A percentile compares a stretch with the other conserved stretches of the same genome.
These are phyloP conservation scores for Diplodia mutila DNA, from an alignment of 2,329 filamentous ascomycete species.

Conservation along the genomic window DNA sequence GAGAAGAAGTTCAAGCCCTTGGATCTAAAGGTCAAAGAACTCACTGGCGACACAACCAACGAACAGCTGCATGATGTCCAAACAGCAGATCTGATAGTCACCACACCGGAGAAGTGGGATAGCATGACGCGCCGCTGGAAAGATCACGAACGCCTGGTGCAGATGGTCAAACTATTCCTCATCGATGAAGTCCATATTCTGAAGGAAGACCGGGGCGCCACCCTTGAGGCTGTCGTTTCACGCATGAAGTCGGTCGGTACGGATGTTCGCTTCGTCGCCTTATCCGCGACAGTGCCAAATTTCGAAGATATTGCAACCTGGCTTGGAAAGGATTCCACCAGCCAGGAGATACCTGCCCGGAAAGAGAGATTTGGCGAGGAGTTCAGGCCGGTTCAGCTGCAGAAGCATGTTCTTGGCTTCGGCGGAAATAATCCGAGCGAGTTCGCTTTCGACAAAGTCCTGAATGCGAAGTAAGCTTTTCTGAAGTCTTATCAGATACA, in stretches of 20 bases:
- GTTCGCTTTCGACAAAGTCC: conserved; percentile 73
- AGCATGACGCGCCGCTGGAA: conserved; percentile 87
- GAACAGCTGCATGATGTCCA: conserved; percentile 70
- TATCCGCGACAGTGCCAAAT: conserved; percentile 85
- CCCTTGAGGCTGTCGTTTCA: conserved; percentile 80
- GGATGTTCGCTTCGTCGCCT: conserved; percentile 75
- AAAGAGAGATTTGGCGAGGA: conserved; percentile 76
- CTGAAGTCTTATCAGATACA: background rate
- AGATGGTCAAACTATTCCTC: conserved; percentile 76
- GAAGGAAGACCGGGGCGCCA: conserved; percentile 77
- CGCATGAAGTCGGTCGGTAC: conserved; percentile 82
- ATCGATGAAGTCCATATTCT: conserved; percentile 90
- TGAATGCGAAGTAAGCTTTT: conserved; percentile 60
- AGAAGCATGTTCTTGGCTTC: conserved; percentile 78
- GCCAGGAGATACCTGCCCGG: conserved; percentile 65
- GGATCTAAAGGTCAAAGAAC: conserved; percentile 70
- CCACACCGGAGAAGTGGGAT: conserved; percentile 91
- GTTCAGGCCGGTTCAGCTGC: conserved; percentile 75
- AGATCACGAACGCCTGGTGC: conserved; percentile 74
- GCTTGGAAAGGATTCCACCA: conserved; percentile 69
- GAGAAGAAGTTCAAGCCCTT: conserved; percentile 70
- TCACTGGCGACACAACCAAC: conserved; percentile 79
- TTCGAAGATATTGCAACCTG: conserved; percentile 78
- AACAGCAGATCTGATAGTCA: conserved; percentile 78
- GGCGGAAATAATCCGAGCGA: conserved; percentile 64